These are phyloP conservation scores for Ganoderma leucocontextum DNA, from an alignment of 1,284 basidiomycete genomes.

Conservation along the genomic window DNA sequence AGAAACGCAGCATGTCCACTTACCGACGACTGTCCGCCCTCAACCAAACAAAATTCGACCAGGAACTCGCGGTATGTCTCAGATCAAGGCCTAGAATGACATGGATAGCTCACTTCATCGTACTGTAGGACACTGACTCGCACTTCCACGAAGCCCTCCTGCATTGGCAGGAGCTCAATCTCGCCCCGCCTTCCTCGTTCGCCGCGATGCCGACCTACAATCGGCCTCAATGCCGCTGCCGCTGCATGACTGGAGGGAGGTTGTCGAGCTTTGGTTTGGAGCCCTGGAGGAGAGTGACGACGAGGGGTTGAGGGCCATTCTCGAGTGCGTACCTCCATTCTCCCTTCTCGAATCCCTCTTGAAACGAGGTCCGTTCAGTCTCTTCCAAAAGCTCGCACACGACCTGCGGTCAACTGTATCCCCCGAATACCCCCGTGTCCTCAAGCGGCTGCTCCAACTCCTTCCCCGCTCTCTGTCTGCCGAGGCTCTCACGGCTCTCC, in stretches of 20 bases:
- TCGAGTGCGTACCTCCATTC: conserved; percentile 65
- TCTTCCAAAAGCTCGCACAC: conserved; percentile 77
- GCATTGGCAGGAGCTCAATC: conserved; percentile 82
- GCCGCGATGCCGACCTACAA: conserved; percentile 66
- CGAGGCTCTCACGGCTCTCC: conserved; percentile 66
- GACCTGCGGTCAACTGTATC: conserved; percentile 77
- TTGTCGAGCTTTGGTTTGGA: conserved; percentile 68
- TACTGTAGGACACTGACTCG: conserved; percentile 76
- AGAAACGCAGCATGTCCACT: conserved; percentile 70
- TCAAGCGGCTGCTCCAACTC: conserved; percentile 62
- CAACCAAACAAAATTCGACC: conserved; percentile 61
- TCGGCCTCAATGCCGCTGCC: conserved; percentile 84
- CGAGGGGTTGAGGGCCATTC: conserved; percentile 70
- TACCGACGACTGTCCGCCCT: conserved; percentile 75
- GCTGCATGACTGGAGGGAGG: conserved; percentile 79
- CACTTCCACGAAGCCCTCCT: conserved; percentile 75
- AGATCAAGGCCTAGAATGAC: neutral
- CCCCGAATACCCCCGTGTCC: conserved; percentile 63
- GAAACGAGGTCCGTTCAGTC: conserved; percentile 49
- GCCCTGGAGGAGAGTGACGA: conserved; percentile 67
- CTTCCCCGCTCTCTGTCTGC: conserved; percentile 66
- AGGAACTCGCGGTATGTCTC: conserved; percentile 63
- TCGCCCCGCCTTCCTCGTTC: conserved; percentile 81
- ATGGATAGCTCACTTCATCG: neutral
- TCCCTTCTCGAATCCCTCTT: conserved; percentile 19